Evolutionary conservation across 176 grass and related monocot species (phyloP), one percentile per base, ranked within the genome.

Genomic region (Zoysia pacifica): DNA sequence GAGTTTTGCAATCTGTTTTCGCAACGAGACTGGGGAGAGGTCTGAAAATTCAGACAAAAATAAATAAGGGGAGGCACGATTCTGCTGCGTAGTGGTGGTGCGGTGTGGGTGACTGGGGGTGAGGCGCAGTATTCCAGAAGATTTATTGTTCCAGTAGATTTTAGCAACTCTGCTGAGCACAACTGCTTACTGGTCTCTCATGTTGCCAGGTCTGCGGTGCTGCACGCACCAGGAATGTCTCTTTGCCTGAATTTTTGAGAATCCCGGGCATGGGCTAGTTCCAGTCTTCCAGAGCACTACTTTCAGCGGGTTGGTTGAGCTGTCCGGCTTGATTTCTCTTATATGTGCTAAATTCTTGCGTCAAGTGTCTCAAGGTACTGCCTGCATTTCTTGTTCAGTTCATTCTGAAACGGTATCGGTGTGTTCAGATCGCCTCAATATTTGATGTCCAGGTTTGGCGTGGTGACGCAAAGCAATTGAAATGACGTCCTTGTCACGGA

Each of bases 401-500:
- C 12, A 5, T 65, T 75, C 47, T 65, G 18, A 59, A 76, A 9
- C 56, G 7, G 49, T 85, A 65, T 85, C 10, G 7, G 16, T 6
- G 9, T 3, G 6, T 46, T 73, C 60, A 67, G 14, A 60, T 87
- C 16, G 70, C 0, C 40, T 44, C 18, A 10, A 4, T 77, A 45
- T 65, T 1, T 77, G 28, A 28, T 58, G 41, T 43, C 8, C 78
- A 89, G 82, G 36, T 76, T n/a, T 56, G 14, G 6, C 41, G 71
- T 7, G 62, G 48, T 73, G 42, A 76, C 16, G 3, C 3, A 35
- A 44, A 48, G 65, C 12, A 4, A 54, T 41, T 55, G 5, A 0
- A 52, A 91, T 88, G 91, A 59, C 88, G 65, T 91, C 91, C 65
- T 75, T 87, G 51, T 82, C 89, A 5, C 60, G 87, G 5, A 82